Evolutionary conservation across 2,329 filamentous ascomycete genomes (phyloP).

Genomic region (Dactylellina cionopaga): DNA sequence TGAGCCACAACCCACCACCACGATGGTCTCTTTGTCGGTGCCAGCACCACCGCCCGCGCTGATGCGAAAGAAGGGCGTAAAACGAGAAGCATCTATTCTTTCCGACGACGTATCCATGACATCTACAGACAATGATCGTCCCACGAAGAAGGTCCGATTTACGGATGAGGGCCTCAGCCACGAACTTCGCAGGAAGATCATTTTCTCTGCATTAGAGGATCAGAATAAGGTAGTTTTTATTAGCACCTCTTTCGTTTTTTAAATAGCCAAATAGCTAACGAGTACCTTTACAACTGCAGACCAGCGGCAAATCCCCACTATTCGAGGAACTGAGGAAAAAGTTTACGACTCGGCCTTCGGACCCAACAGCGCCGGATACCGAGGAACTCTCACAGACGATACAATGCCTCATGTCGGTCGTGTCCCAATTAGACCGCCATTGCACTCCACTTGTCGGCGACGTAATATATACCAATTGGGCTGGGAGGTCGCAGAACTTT

Average conservation of each 20-base stretch:
- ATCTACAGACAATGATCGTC: slow-evolving; percentile 24
- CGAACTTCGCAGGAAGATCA: slow-evolving; percentile 45
- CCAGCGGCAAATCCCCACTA: slow-evolving; percentile 29
- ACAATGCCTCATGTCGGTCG: slow-evolving; percentile 71
- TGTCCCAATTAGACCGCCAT: slow-evolving; percentile 70
- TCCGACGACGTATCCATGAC: slow-evolving; percentile 44
- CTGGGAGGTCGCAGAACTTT: slow-evolving; percentile 73
- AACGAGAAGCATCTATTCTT: slow-evolving; percentile 46
- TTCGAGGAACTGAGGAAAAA: slow-evolving; percentile 56
- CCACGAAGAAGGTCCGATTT: slow-evolving; percentile 50
- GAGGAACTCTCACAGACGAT: slow-evolving; percentile 62
- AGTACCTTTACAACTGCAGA: not conserved
- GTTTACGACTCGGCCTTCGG: slow-evolving; percentile 57
- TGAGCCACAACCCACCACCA: slow-evolving; percentile 12
- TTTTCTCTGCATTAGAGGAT: slow-evolving; percentile 38
- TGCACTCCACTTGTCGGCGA: slow-evolving; percentile 70
- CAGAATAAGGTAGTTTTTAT: slow-evolving; percentile 49
- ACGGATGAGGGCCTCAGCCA: slow-evolving; percentile 39
- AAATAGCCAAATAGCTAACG: too few relatives aligned
- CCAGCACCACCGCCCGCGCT: slow-evolving; percentile 39
- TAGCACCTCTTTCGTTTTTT: too few relatives aligned
- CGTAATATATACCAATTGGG: slow-evolving; percentile 72
- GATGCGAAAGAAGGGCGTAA: slow-evolving; percentile 27
- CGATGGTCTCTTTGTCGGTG: slow-evolving; percentile 46
- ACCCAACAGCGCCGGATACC: slow-evolving; percentile 58